phyloP scores from a whole-genome alignment of 495 filamentous ascomycete species.

The Podospora tetraspora region DNA sequence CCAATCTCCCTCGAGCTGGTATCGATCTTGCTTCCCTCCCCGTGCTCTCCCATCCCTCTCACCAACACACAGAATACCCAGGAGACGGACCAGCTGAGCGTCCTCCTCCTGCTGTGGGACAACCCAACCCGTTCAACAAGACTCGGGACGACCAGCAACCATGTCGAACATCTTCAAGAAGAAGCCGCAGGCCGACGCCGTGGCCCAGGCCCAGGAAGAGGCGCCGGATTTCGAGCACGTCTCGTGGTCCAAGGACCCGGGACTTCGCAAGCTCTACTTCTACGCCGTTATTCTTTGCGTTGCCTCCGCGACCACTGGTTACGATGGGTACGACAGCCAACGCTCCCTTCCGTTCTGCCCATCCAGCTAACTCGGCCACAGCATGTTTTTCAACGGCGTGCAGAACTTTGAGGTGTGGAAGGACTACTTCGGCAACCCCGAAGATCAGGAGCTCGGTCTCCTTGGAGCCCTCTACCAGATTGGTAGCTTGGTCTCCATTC shows the following conservation, averaged over 20 bases:
- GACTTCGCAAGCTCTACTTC: constrained; percentile 57
- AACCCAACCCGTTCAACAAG: constrained; percentile 7
- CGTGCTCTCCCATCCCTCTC: constrained; percentile 4
- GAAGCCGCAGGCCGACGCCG: constrained; percentile 32
- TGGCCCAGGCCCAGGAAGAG: constrained; percentile 42
- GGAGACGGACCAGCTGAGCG: constrained; percentile 18
- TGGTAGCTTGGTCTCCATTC: constrained; percentile 59
- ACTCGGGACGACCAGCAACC: constrained; percentile 3
- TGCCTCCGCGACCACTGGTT: constrained; percentile 60
- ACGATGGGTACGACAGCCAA: constrained; percentile 49
- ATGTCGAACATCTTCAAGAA: constrained; percentile 32
- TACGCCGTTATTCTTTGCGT: constrained; percentile 54
- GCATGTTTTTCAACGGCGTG: constrained; percentile 52
- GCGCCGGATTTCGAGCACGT: constrained; percentile 55
- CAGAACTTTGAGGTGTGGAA: constrained; percentile 51
- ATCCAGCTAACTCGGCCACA: constrained; percentile 20
- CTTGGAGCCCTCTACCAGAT: constrained; percentile 65
- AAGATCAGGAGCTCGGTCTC: constrained; percentile 48
- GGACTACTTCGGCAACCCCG: constrained; percentile 47
- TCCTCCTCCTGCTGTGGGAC: constrained; percentile 11
- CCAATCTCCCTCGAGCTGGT: constrained; percentile 13
- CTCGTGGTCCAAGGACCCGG: constrained; percentile 54
- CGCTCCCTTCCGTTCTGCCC: too few relatives aligned
- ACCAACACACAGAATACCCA: constrained; percentile 16
- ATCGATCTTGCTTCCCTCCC: constrained; percentile 11